Evolutionary conservation across 495 filamentous ascomycete species (phyloP), one percentile per base, ranked within the genome.

Genomic region (Podospora pseudocomata): DNA sequence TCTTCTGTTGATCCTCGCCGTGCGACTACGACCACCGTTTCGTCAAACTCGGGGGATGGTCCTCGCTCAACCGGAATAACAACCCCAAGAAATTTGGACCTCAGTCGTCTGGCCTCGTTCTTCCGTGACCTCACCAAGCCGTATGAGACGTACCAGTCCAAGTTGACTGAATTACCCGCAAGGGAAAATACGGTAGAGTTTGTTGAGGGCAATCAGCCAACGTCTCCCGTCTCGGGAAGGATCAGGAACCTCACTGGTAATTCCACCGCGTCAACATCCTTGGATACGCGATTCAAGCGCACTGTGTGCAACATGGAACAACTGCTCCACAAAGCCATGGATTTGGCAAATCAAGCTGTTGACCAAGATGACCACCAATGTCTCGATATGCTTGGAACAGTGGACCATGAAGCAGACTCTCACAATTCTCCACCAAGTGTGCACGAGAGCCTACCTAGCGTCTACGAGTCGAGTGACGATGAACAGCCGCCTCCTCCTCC

Each of bases 251-350:
- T 70, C 26, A 61, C 67, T 11, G 19, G 64, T 28, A 58, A 55
- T 3, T 69, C 72, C 0, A 62, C 58, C 2, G 59, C 54, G 0
- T 34, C 68, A 1, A 44, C 54, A 11, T 66, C 72, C 3, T 64
- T 77, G n/a, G 76, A 78, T 65, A 58, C 67, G 19, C 68, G 74
- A 7, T 72, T 76, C 63, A 72, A 76, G 63, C 70, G 67, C 26
- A 80, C 80, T 7, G 74, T 84, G 68, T 73, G 71, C 18, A 77
- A 82, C 63, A 76, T 86, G 32, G 84, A 86, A 63, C 68, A 75
- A 57, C 76, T 86, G 15, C 75, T 86, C 19, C 76, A 74, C 49
- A 80, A 85, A 70, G 84, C 83, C 19, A 66, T 83, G 19, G 73
- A 71, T 0, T 71, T 86, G 20, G 83, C 81, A 19, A 74, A 78